A percentile compares a stretch with the other conserved stretches of the same genome.
Evolutionary conservation across 1,139 yeast species (phyloP).

Genomic region (Yamadazyma jaroonii): DNA sequence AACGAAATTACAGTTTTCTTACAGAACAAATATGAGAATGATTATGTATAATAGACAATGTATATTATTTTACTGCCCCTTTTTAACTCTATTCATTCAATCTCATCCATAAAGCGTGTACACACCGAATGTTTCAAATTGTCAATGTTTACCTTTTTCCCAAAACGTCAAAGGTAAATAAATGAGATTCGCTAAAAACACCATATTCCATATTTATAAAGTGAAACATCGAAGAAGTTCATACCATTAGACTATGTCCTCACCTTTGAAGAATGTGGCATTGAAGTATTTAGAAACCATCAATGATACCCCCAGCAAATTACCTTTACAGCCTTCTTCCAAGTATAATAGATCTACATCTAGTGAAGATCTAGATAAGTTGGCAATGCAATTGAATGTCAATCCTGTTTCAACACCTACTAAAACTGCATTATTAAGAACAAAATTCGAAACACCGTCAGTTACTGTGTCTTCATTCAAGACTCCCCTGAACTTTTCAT

Average conservation of each 20-base stretch:
- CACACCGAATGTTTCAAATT: not conserved
- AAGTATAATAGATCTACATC: slow-evolving; percentile 20
- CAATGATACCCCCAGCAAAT: slow-evolving; percentile 22
- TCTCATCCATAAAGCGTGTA: no score
- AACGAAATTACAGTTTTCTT: slow-evolving; percentile 32
- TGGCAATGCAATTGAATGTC: slow-evolving; percentile 38
- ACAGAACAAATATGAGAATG: slow-evolving; percentile 18
- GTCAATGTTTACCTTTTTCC: not conserved
- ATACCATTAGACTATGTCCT: slow-evolving; percentile 16
- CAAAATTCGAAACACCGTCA: slow-evolving; percentile 44
- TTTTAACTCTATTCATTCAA: not conserved
- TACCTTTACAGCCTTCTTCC: slow-evolving; percentile 33
- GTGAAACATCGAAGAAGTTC: not conserved
- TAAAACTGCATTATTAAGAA: slow-evolving; percentile 28
- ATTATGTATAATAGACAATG: slow-evolving; percentile 1
- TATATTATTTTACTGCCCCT: not conserved
- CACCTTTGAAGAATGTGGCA: slow-evolving; percentile 28
- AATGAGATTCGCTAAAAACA: slow-evolving; percentile 1
- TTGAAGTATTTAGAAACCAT: slow-evolving; percentile 32
- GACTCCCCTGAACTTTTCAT: slow-evolving; percentile 24
- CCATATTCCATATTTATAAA: no score
- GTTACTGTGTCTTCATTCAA: slow-evolving; percentile 46
- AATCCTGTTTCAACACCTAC: slow-evolving; percentile 25
- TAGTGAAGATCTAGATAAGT: slow-evolving; percentile 37
- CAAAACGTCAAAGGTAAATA: not conserved